These are phyloP conservation scores for Quercus tomentella DNA, from an alignment of 331 rosid genomes.

Conservation along the genomic window DNA sequence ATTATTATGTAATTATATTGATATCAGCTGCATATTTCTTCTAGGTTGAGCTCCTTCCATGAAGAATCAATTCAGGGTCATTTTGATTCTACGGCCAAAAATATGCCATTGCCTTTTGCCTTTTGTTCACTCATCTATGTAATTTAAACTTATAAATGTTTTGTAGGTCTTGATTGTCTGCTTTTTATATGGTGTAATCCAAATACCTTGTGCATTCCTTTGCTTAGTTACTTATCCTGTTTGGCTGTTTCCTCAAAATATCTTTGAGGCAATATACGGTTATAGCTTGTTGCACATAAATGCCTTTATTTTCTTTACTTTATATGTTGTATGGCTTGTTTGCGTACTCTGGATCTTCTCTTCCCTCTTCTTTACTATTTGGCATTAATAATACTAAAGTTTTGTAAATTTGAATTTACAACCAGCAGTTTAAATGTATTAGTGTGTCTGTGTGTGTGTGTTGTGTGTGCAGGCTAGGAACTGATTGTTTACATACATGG, in stretches of 20 bases:
- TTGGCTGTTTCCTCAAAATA: not conserved
- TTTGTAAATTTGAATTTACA: not conserved
- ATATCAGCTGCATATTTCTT: not conserved
- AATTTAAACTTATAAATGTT: not conserved
- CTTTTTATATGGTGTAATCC: not conserved
- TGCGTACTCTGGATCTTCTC: not conserved
- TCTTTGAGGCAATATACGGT: not conserved
- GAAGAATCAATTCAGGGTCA: not conserved
- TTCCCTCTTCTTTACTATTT: not conserved
- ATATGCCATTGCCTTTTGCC: not conserved
- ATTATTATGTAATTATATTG: no score
- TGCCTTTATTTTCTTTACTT: not conserved
- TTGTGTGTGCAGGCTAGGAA: not conserved
- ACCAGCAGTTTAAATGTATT: not conserved
- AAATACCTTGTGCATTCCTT: not conserved
- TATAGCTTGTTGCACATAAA: not conserved
- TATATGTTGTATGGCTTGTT: not conserved
- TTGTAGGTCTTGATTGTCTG: not conserved
- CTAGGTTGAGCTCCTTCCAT: not conserved
- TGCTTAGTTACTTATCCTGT: not conserved
- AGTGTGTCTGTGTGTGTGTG: not conserved
- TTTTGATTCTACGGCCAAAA: not conserved
- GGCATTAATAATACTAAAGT: not conserved
- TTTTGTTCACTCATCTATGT: not conserved
- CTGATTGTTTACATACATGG: not conserved